Evolutionary conservation across 257 asterid species (phyloP), one percentile per base, ranked within the genome.

Genomic region (Solanum etuberosum): DNA sequence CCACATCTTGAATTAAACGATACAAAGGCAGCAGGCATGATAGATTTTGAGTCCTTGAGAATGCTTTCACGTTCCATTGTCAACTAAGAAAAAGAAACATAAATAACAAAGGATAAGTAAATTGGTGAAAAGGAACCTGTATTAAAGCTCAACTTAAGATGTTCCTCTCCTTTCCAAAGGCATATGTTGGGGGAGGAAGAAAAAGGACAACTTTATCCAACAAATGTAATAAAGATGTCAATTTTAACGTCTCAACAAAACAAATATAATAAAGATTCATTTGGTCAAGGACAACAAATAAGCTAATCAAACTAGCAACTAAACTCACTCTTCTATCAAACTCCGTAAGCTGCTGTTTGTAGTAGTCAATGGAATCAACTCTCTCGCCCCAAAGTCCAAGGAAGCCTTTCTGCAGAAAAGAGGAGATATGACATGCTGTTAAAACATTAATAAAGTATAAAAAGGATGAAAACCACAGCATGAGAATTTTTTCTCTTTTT

Each of bases 1-100:
- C 96, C 99, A 92, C 99, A 95, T 91, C 99, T 94, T 23, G 99
- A 92, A 88, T 93, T 91, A 90, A 97, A 97, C 0, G 99, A 96
- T 54, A 97, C 99, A 89, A 97, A 97, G 83, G 99, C 95, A 83
- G 98, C 97, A 9, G 98, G 91, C 34, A 91, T 93, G 84, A 95
- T 46, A 38, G 91, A 89, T 87, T 94, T 94, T 7, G 98, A 89
- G 86, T 97, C 98, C 84, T 95, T 93, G 29, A 96, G 92, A 92
- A 95, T 89, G 59, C 88, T 85, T 86, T 97, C 97, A 70, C 98
- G 98, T 90, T 96, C 98, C 94, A 89, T 87, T 13, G 95, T 93
- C 93, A 97, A 88, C 99, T 97, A 89, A 89, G 87, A 51, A 85
- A 90, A 51, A 25, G 63, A 73, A 84, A 35, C 16, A 38, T 35